Evolutionary conservation across 805 yeast genomes (phyloP), one percentile per base, ranked within the genome.

Genomic region (Cyberlindnera xishuangbannaensis): DNA sequence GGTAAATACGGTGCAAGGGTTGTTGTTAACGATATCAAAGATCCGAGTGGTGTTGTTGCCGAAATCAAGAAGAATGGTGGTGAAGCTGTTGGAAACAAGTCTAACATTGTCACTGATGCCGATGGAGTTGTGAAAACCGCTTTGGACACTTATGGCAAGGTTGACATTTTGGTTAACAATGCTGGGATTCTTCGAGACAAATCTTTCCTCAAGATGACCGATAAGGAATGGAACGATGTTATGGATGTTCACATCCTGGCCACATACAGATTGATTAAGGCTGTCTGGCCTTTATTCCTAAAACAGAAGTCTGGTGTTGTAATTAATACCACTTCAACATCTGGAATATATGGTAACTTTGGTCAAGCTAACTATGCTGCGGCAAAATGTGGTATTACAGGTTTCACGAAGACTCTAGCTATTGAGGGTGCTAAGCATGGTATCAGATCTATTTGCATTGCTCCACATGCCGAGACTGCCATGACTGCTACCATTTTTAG

Each of bases 381-480:
- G 20, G 97, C 97, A 28, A 90, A 90, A 65, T 76, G 83, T 33
- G 97, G 86, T 16, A 76, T 90, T 43, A 62, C 87, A 30, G 95
- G 95, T 13, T 72, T 90, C 48, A 73, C 95, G 25, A 78, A 74
- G 60, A 81, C 97, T 27, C 61, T 86, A 43, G 96, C 97, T 18
- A 69, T 84, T 45, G 98, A 90, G 65, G 98, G 98, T 52, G 77
- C 77, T 40, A 85, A 75, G 59, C 56, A 67, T 51, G 76, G 80
- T 54, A 86, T 90, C 47, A 67, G 69, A 51, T 88, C 78, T 37
- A 84, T 88, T 55, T 74, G 77, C 23, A 78, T 87, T 57, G 97
- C 98, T 18, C 98, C 98, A 34, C 96, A 90, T 58, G 97, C 97
- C 18, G 97, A 90, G 54, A 90, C 98, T 27, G 88, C 94, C 37